Base-by-base conservation (phyloP, 2,329 filamentous ascomycete species). In the Xylaria sp. region DNA sequence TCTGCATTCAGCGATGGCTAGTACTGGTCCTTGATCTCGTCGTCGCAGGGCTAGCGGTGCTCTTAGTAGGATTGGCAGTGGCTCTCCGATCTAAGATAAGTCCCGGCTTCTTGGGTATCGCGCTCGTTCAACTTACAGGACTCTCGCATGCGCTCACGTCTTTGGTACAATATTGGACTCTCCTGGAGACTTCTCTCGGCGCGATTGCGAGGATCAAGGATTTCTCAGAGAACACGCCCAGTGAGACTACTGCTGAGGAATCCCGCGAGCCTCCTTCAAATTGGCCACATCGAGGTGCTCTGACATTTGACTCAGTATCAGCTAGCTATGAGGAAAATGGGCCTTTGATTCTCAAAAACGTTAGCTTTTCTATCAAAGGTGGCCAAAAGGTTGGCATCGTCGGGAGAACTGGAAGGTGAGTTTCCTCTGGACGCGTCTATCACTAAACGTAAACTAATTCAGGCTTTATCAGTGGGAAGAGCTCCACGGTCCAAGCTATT, bases 351-450 rank as follows among this genome's bases (percentile, higher is more conserved):
- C 68, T 81, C 0, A 68, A 67, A 7, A 50, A 74, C 9, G 6
- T 81, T 0, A 73, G 55, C 10, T 63, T 82, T 20, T 61, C 46
- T 0, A 65, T 81, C 51, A 23, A 73, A 66, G 74, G 82, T 0
- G 85, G 85, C 34, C 77, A 85, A 72, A 82, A 83, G 74, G 76
- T 85, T n/a, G 80, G 82, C 3, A 81, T 88, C 15, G 85, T 84
- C 54, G 86, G 87, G 1, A 80, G 85, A 3, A 88, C 83, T 25
- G 85, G 83, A 71, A 82, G 69, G 69, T 67, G 62, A 41, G 55
- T 48, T 3, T 3, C 12, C 28, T 3, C 37, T 10, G 7, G 13
- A 2, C 13, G n/a, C n/a, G 9, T 18, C n/a, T 2, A 41, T 34
- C n/a, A 25, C 13, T 15, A 50, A 8, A 41, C 7, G 1, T 15